These are phyloP conservation scores for Xylariaceae sp. DNA, from an alignment of 2,329 filamentous ascomycete genomes.

Conservation along the genomic window DNA sequence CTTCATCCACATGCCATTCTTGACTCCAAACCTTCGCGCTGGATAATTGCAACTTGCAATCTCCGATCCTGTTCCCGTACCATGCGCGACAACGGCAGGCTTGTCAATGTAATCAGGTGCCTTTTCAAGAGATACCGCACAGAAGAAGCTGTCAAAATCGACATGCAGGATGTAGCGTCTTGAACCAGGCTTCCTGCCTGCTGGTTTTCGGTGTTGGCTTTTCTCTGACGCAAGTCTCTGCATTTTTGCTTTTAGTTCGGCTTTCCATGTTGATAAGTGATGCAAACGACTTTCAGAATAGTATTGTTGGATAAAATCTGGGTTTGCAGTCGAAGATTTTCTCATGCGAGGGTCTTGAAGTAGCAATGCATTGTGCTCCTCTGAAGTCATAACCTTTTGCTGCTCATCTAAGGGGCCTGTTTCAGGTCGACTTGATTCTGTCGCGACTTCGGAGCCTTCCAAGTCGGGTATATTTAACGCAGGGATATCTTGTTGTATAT, in stretches of 20 bases:
- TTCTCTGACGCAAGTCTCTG: constrained; percentile 76
- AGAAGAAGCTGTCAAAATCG: constrained; percentile 98
- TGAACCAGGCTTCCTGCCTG: constrained; percentile 55
- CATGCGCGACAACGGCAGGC: constrained; percentile 85
- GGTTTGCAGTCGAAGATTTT: constrained; percentile 87
- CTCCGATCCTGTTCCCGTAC: constrained; percentile 79
- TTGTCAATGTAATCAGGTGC: constrained; percentile 72
- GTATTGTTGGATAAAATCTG: constrained; percentile 88
- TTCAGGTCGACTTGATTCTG: constrained; percentile 5
- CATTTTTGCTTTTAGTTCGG: constrained; percentile 83
- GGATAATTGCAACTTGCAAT: constrained; percentile 98
- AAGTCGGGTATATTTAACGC: neutral
- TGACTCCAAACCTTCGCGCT: constrained; percentile 79
- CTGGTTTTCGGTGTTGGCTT: constrained; percentile 38
- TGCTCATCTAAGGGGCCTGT: constrained; percentile 13
- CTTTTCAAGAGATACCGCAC: constrained; percentile 79
- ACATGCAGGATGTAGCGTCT: constrained; percentile 88
- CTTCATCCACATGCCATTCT: constrained; percentile 99
- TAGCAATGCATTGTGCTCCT: constrained; percentile 86
- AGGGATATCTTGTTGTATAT: too few species aligned
- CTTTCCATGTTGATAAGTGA: constrained; percentile 95
- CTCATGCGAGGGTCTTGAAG: constrained; percentile 80
- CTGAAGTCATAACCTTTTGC: constrained; percentile 61
- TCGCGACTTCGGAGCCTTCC: neutral
- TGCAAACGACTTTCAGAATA: constrained; percentile 94